Conservation (phyloP, 2,329 filamentous ascomycete genomes). For the Nigrograna mackinnonii region DNA sequence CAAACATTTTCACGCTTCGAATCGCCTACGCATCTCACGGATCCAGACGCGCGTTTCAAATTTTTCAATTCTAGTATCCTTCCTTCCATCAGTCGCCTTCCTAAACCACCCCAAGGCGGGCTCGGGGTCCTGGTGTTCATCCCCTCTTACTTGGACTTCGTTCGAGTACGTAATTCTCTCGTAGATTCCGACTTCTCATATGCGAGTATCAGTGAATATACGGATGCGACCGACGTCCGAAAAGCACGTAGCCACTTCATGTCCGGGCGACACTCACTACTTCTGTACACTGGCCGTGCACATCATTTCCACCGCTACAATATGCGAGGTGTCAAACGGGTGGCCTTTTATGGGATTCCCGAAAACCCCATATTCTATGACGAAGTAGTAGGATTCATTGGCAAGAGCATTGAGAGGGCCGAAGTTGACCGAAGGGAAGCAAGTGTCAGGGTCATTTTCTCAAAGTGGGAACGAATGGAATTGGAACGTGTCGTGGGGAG, state of each 20-base stretch:
- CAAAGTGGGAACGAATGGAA: conserved; percentile 86
- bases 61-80: conserved; percentile 86
- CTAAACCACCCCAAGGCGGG: conserved; percentile 58
- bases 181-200: conserved; percentile 74
- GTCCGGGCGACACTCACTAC: conserved; percentile 76
- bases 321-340: conserved; percentile 76
- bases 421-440: conserved; percentile 55
- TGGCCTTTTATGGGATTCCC: conserved; percentile 89
- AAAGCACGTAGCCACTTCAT: conserved; percentile 87
- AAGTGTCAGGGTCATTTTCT: conserved; percentile 68
- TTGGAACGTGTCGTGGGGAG: conserved; percentile 86
- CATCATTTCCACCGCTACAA: conserved; percentile 94
- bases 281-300: conserved; percentile 93
- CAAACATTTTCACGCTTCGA: conserved; percentile 93
- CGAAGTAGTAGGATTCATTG: conserved; percentile 73
- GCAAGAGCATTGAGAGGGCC: conserved; percentile 58
- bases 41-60: conserved; percentile 87
- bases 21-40: conserved; percentile 67
- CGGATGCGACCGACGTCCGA: conserved; percentile 74
- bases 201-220: conserved; percentile 88
- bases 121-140: conserved; percentile 83
- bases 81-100: conserved; percentile 71
- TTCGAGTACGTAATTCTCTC: conserved; percentile 90
- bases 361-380: conserved; percentile 84
- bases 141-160: conserved; percentile 92